Percentiles rank a stretch among this genome's conserved stretches.
Conservation (phyloP, 306 rosid genomes). For the Lathyrus aphaca region DNA sequence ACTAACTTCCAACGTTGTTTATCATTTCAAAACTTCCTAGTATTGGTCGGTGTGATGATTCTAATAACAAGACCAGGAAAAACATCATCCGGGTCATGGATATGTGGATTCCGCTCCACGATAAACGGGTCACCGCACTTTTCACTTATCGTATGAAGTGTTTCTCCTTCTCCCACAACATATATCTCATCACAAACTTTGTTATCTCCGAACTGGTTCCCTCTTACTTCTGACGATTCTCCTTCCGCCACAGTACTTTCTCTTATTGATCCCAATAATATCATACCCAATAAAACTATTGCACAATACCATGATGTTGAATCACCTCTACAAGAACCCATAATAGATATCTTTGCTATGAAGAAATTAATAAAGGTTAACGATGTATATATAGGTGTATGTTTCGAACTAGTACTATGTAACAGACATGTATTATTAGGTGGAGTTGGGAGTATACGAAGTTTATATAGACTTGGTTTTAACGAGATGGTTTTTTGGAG, state of each 20-base stretch:
- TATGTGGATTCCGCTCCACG: slow-evolving; percentile 85
- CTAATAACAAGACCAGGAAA: slow-evolving; percentile 84
- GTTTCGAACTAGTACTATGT: not conserved
- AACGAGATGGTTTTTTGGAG: slow-evolving; percentile 45
- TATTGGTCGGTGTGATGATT: slow-evolving; percentile 48
- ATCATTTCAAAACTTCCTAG: slow-evolving; percentile 14
- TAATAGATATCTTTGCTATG: not conserved
- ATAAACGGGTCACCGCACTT: slow-evolving; percentile 79
- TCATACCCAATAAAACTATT: slow-evolving; percentile 44
- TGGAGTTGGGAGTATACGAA: slow-evolving; percentile 19
- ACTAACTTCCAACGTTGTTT: not conserved
- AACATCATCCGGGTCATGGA: slow-evolving; percentile 87
- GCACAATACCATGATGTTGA: slow-evolving; percentile 67
- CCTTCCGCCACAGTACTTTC: slow-evolving; percentile 34
- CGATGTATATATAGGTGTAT: not conserved
- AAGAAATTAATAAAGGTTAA: not conserved
- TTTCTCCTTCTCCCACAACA: slow-evolving; percentile 77
- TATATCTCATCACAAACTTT: slow-evolving; percentile 56
- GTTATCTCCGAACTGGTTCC: slow-evolving; percentile 42
- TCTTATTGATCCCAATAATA: slow-evolving; percentile 60
- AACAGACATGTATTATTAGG: not conserved
- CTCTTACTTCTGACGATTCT: slow-evolving; percentile 34
- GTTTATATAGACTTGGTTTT: slow-evolving; percentile 33
- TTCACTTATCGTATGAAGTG: slow-evolving; percentile 79
- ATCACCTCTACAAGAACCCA: slow-evolving; percentile 47